These are phyloP conservation scores for Plectosphaerella cucumerina DNA, from an alignment of 2,329 filamentous ascomycete species.

Conservation along the genomic window DNA sequence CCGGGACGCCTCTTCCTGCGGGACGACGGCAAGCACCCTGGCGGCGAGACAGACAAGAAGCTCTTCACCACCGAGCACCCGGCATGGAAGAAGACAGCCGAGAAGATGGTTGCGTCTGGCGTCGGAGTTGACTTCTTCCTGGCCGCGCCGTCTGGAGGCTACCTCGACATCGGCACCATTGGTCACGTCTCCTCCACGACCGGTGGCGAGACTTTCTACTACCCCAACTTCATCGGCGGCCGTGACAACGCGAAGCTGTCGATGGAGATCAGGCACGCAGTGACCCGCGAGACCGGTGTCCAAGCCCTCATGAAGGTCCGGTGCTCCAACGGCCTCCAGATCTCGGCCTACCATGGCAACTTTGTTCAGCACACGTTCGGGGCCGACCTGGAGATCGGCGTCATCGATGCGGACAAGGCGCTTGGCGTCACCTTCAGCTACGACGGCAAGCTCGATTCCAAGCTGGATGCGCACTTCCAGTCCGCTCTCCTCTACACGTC, in stretches of 20 bases:
- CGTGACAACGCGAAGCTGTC: conserved; percentile 81
- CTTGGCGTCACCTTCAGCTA: conserved; percentile 89
- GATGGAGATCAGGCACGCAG: conserved; percentile 78
- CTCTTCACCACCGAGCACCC: conserved; percentile 87
- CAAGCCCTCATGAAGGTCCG: conserved; percentile 97
- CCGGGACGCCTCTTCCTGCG: conserved; percentile 80
- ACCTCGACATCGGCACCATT: conserved; percentile 89
- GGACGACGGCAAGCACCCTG: conserved; percentile 82
- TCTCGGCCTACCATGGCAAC: conserved; percentile 91
- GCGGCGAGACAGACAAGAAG: conserved; percentile 87
- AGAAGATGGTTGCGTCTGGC: conserved; percentile 82
- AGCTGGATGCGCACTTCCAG: conserved; percentile 96
- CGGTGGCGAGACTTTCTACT: conserved; percentile 96
- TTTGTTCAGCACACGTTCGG: conserved; percentile 95
- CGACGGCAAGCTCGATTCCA: conserved; percentile 95
- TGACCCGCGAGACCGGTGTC: conserved; percentile 88
- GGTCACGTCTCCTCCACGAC: conserved; percentile 82
- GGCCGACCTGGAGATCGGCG: conserved; percentile 89
- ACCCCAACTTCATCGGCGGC: conserved; percentile 89
- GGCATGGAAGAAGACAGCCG: conserved; percentile 79
- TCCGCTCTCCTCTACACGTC: conserved; percentile 93
- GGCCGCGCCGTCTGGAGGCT: conserved; percentile 83
- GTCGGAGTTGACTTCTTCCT: conserved; percentile 94
- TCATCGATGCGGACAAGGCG: conserved; percentile 90
- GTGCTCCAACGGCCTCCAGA: conserved; percentile 92